Evolutionary conservation across 2,329 filamentous ascomycete species (phyloP).

Genomic region (Chalaropsis ovoidea): DNA sequence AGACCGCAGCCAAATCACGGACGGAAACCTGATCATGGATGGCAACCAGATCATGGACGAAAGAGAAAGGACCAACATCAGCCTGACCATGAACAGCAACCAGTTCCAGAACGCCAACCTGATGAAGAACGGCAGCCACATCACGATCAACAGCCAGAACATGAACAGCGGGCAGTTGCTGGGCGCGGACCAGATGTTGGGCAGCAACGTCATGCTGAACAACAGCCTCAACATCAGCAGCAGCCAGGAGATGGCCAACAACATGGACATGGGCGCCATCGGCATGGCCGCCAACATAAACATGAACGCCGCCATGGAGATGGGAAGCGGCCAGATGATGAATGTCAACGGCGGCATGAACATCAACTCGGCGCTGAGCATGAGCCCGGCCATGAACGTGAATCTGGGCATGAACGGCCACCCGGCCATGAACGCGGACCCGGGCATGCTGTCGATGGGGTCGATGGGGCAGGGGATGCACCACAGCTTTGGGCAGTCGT

Average conservation of each 20-base stretch:
- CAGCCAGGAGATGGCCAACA: background rate
- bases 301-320: background rate
- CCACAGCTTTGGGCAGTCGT: constrained; percentile 2
- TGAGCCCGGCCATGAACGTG: constrained; percentile 3
- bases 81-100: constrained; percentile 1
- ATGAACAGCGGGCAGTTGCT: background rate
- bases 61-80: background rate
- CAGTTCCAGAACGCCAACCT: background rate
- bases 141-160: background rate
- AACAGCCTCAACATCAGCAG: background rate
- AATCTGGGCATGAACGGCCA: constrained; percentile 1
- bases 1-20: background rate
- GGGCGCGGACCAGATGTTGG: background rate
- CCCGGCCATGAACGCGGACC: background rate
- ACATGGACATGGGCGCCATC: background rate
- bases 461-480: background rate
- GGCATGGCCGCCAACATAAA: background rate
- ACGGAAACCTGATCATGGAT: background rate
- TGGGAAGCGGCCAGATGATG: constrained; percentile 1
- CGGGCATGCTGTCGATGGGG: background rate
- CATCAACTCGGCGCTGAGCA: constrained; percentile 2
- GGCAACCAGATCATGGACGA: constrained; percentile 12
- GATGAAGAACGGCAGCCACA: background rate
- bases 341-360: background rate
- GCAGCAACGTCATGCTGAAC: background rate